phyloP scores from a whole-genome alignment of 2,329 filamentous ascomycete genomes.

The Botrytis galanthina region DNA sequence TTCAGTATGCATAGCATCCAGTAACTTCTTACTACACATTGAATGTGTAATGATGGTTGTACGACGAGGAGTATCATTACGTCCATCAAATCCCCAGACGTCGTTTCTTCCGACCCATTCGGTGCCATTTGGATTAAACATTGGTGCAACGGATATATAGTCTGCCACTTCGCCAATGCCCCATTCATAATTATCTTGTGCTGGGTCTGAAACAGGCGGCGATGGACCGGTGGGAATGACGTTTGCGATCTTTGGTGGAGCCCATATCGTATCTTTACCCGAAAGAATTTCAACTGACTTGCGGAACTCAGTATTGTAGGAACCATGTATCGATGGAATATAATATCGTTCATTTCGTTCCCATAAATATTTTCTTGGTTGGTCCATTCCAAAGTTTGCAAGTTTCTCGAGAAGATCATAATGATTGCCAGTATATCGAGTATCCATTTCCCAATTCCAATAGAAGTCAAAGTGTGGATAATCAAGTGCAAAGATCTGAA shows the following conservation, averaged over 20 bases:
- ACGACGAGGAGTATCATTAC: constrained; percentile 48
- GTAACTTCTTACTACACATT: constrained; percentile 66
- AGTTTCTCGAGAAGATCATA: constrained; percentile 74
- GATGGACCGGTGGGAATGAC: constrained; percentile 61
- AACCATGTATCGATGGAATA: constrained; percentile 66
- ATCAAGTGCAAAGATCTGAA: constrained; percentile 73
- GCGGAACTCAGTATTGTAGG: constrained; percentile 66
- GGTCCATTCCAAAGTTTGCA: constrained; percentile 59
- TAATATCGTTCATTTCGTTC: constrained; percentile 72
- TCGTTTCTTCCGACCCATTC: constrained; percentile 71
- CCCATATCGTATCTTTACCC: constrained; percentile 53
- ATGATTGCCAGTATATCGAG: constrained; percentile 75
- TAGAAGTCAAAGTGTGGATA: constrained; percentile 72
- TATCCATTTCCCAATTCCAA: constrained; percentile 72
- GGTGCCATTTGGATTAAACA: constrained; percentile 71
- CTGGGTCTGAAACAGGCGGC: constrained; percentile 57
- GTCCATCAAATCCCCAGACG: constrained; percentile 50
- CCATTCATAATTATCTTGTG: constrained; percentile 70
- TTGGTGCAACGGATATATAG: constrained; percentile 63
- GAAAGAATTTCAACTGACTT: constrained; percentile 52
- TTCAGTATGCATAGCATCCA: constrained; percentile 76
- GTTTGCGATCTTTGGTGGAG: constrained; percentile 57
- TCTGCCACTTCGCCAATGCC: constrained; percentile 75
- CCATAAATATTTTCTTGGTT: constrained; percentile 71
- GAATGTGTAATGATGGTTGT: constrained; percentile 77